phyloP scores from a whole-genome alignment of 768 basidiomycete genomes.

The Cystobasidium tubakii region DNA sequence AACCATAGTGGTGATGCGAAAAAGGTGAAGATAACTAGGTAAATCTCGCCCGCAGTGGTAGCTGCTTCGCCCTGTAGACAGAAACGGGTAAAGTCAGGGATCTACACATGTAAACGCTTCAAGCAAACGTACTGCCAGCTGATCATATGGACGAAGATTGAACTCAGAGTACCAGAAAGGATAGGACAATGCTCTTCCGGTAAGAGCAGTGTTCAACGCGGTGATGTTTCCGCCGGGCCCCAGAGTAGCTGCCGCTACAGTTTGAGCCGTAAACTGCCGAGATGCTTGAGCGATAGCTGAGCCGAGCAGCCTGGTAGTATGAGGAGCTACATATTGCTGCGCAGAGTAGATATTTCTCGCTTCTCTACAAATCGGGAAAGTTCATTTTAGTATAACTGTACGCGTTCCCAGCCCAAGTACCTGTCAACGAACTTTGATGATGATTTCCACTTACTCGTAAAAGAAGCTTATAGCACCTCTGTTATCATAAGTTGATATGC shows the following conservation, averaged over 20 bases:
- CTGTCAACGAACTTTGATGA: too few relatives aligned
- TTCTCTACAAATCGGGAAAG: slow-evolving; percentile 35
- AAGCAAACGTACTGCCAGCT: slow-evolving; percentile 44
- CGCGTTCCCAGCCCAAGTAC: too few relatives aligned
- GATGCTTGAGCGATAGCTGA: slow-evolving; percentile 41
- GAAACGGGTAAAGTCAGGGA: background rate
- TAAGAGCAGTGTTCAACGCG: slow-evolving; percentile 38
- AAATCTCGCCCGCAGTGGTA: slow-evolving; percentile 48
- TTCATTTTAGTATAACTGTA: background rate
- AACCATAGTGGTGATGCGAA: slow-evolving; percentile 47
- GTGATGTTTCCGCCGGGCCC: slow-evolving; percentile 6
- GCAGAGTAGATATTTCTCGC: slow-evolving; percentile 46
- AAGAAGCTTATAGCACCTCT: slow-evolving; percentile 46
- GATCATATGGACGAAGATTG: slow-evolving; percentile 48
- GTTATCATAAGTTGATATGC: slow-evolving; percentile 45
- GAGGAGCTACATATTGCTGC: slow-evolving; percentile 46
- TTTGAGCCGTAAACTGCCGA: slow-evolving; percentile 39
- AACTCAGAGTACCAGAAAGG: slow-evolving; percentile 46
- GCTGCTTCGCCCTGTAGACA: slow-evolving; percentile 42
- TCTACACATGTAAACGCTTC: background rate
- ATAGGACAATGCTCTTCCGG: slow-evolving; percentile 37
- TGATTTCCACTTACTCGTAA: slow-evolving; percentile 38
- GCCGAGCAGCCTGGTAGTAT: slow-evolving; percentile 41
- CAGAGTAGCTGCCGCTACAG: background rate
- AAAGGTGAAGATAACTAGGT: slow-evolving; percentile 50